A percentile compares a stretch with the other conserved stretches of the same genome.
phyloP scores from a whole-genome alignment of 2,329 filamentous ascomycete species.

The Fusarium transvaalense region DNA sequence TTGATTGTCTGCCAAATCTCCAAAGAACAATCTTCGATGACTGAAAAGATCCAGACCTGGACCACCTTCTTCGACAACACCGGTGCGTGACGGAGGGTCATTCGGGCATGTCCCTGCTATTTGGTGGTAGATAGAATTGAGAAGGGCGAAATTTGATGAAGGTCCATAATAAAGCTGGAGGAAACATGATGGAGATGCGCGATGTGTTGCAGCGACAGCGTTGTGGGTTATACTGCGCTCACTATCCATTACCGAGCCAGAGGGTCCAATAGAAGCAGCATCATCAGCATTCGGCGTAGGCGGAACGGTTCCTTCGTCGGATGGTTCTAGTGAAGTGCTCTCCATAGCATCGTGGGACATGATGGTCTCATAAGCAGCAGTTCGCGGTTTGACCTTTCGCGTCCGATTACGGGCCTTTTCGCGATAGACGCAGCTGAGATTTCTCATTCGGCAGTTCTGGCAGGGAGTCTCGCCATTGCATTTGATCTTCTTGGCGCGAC shows the following conservation, averaged over 20 bases:
- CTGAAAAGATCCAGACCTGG: constrained; percentile 51
- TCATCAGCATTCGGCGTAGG: constrained; percentile 35
- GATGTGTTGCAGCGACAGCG: constrained; percentile 62
- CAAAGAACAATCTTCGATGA: constrained; percentile 50
- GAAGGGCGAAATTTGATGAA: constrained; percentile 60
- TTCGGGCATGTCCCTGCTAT: constrained; percentile 48
- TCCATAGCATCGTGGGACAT: constrained; percentile 39
- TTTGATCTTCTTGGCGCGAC: constrained; percentile 51
- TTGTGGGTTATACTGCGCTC: constrained; percentile 52
- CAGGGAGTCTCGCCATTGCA: constrained; percentile 52
- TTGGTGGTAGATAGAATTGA: constrained; percentile 52
- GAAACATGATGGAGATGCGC: constrained; percentile 58
- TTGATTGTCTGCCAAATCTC: constrained; percentile 54
- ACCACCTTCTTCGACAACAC: constrained; percentile 49
- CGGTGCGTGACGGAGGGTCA: constrained; percentile 41
- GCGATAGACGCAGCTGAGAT: constrained; percentile 49
- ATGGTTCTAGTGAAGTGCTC: constrained; percentile 35
- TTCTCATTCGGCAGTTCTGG: constrained; percentile 47
- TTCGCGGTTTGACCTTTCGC: constrained; percentile 44
- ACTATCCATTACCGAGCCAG: constrained; percentile 33
- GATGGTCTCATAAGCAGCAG: constrained; percentile 42
- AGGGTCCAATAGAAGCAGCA: constrained; percentile 10
- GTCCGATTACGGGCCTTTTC: constrained; percentile 50
- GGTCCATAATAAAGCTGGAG: constrained; percentile 62
- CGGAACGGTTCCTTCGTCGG: constrained; percentile 41